Evolutionary conservation across 352 stramenopile species (phyloP).

Genomic region (Pythium coloratum): DNA sequence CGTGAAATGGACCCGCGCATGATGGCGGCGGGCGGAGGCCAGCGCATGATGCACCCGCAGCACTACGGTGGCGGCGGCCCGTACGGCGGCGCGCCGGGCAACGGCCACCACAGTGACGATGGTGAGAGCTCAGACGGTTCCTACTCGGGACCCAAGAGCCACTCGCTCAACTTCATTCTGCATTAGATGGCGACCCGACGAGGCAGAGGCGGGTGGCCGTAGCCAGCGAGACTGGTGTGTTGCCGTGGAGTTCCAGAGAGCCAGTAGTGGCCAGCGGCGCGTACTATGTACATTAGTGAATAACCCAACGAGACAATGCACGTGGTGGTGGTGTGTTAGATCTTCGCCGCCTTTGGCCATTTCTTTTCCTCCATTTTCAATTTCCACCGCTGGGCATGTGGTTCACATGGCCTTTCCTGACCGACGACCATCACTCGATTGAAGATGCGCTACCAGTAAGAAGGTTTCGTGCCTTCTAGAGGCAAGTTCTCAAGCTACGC

Average conservation of each 20-base stretch:
- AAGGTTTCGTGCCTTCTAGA: no score
- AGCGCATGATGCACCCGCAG: constrained; percentile 10
- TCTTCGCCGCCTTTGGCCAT: no score
- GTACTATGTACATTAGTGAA: constrained; percentile 2
- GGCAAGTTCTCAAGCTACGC: no score
- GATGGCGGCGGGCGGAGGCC: constrained; percentile 7
- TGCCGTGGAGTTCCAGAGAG: neutral
- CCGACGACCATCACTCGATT: no score
- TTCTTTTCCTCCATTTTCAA: no score
- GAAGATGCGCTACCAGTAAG: no score
- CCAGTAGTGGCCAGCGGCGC: no score
- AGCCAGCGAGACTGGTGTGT: no score
- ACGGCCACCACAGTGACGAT: constrained; percentile 36
- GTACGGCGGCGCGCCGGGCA: constrained; percentile 1
- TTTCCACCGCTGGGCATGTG: no score
- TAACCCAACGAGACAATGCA: neutral
- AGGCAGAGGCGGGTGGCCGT: neutral
- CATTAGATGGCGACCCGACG: constrained; percentile 32
- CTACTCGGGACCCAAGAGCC: constrained; percentile 60
- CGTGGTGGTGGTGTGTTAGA: neutral
- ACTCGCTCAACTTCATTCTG: constrained; percentile 85
- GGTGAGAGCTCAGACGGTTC: constrained; percentile 58
- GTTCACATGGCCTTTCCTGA: no score
- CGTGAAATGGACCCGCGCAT: constrained; percentile 22
- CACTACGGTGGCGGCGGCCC: constrained; percentile 29